Evolutionary conservation across 441 rosid species (phyloP).

Genomic region (Croton laevigatus): DNA sequence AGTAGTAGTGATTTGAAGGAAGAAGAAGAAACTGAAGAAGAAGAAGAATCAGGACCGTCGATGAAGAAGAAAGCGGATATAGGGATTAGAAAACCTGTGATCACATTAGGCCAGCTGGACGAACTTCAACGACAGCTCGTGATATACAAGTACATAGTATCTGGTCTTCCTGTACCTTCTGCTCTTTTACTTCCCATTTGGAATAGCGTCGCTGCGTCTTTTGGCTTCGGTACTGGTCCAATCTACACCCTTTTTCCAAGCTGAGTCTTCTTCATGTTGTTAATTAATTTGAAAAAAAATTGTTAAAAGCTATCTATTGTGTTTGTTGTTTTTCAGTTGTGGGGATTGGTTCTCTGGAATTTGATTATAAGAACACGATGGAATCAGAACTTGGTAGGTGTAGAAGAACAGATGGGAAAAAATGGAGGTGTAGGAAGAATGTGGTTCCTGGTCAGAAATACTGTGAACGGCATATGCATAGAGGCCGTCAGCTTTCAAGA

Average conservation of each 20-base stretch:
- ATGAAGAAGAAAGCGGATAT: slow-evolving; percentile 26
- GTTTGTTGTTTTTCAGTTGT: slow-evolving; percentile 25
- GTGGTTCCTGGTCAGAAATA: slow-evolving; percentile 59
- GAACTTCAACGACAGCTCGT: slow-evolving; percentile 55
- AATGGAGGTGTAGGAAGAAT: slow-evolving; percentile 62
- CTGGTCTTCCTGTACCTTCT: slow-evolving; percentile 51
- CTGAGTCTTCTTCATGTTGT: slow-evolving; percentile 20
- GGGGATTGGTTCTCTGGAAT: slow-evolving; percentile 30
- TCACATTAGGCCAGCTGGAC: slow-evolving; percentile 48
- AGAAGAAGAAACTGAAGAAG: too few species aligned
- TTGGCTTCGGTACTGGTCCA: slow-evolving; percentile 21
- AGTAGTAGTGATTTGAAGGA: too few species aligned
- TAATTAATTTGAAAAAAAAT: too few species aligned
- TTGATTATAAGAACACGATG: slow-evolving; percentile 30
- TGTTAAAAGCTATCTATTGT: not conserved
- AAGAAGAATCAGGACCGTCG: slow-evolving; percentile 27
- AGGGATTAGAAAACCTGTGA: slow-evolving; percentile 29
- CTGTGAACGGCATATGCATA: slow-evolving; percentile 67
- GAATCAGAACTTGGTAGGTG: slow-evolving; percentile 64
- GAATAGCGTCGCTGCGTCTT: slow-evolving; percentile 37
- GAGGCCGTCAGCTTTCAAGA: slow-evolving; percentile 83
- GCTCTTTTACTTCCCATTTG: slow-evolving; percentile 46
- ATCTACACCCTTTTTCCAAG: slow-evolving; percentile 28
- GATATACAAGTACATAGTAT: slow-evolving; percentile 46
- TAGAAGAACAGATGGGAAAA: slow-evolving; percentile 85